These are phyloP conservation scores for Talaromyces islandicus DNA, from an alignment of 2,329 filamentous ascomycete species.

Conservation along the genomic window DNA sequence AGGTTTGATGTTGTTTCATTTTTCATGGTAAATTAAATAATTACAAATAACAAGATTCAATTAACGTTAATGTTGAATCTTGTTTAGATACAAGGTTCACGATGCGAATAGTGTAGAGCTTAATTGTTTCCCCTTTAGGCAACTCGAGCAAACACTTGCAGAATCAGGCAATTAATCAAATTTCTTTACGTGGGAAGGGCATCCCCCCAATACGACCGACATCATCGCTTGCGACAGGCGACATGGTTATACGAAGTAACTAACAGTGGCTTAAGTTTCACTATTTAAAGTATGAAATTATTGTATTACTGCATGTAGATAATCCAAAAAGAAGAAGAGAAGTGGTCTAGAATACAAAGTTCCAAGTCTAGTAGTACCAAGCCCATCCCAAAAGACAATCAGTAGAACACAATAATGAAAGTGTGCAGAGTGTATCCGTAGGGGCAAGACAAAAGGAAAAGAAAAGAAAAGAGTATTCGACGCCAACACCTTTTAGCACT, in stretches of 20 bases:
- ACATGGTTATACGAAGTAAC: background rate
- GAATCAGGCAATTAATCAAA: background rate
- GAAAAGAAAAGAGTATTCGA: background rate
- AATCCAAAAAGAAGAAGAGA: background rate
- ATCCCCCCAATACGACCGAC: background rate
- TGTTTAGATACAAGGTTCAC: background rate
- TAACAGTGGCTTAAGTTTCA: background rate
- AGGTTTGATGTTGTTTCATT: background rate
- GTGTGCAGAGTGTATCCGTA: background rate
- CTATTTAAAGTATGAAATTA: background rate
- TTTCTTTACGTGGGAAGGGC: background rate
- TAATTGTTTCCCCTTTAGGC: background rate
- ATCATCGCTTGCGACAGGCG: background rate
- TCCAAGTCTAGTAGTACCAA: background rate
- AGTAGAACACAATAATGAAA: background rate
- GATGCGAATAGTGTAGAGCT: background rate
- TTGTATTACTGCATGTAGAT: background rate
- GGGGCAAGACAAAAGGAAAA: background rate
- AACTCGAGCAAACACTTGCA: background rate
- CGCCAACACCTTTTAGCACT: background rate
- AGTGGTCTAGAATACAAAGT: background rate
- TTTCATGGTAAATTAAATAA: no score
- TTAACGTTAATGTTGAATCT: no score
- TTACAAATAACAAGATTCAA: background rate
- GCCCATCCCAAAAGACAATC: background rate